Evolutionary conservation across 345 rosid species (phyloP), one percentile per base, ranked within the genome.

Genomic region (Limnanthes douglasii): DNA sequence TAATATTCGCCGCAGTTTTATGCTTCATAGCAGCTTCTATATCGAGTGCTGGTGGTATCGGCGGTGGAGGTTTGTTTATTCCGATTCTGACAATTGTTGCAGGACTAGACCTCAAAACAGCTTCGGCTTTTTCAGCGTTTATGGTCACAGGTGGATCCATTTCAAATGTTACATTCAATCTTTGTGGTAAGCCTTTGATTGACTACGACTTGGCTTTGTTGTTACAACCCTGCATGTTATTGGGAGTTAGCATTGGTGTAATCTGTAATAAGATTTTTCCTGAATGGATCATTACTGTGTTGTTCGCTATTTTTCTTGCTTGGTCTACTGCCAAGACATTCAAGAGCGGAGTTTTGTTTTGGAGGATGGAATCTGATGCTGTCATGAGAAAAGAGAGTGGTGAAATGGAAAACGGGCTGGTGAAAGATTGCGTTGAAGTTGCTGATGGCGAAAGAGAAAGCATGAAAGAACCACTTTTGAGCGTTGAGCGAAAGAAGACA

Each of bases 41-140:
- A 26, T 83, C 97, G 4, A 82, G 95, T 45, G 97, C 93, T 2
- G 97, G 93, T 0, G 97, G 95, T 16, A 71, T 82, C 31, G 93
- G 97, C 1, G 97, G 90, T 0, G 97, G 95, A 8, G 97, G 95
- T 1, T 43, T 88, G 25, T 88, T 55, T 36, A 72, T 83, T 12
- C 95, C 97, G 0, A 66, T 88, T 11, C 51, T 88, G 43, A 76
- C 72, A 0, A 57, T 82, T 3, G 54, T 73, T 1, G 80, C 76
- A 6, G 74, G 86, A 19, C 39, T 82, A 2, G 83, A 83, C 65
- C 77, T 88, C 8, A 78, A 68, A 60, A 64, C 76, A 15, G 97
- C 97, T 0, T 65, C 93, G 0, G 39, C 63, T 41, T 78, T 76
- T 69, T 83, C 97, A 1, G 88, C 86, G 30, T 78, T 88, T 46